Evolutionary conservation across 306 rosid genomes (phyloP), one percentile per base, ranked within the genome.

Genomic region (Casuarina equisetifolia): DNA sequence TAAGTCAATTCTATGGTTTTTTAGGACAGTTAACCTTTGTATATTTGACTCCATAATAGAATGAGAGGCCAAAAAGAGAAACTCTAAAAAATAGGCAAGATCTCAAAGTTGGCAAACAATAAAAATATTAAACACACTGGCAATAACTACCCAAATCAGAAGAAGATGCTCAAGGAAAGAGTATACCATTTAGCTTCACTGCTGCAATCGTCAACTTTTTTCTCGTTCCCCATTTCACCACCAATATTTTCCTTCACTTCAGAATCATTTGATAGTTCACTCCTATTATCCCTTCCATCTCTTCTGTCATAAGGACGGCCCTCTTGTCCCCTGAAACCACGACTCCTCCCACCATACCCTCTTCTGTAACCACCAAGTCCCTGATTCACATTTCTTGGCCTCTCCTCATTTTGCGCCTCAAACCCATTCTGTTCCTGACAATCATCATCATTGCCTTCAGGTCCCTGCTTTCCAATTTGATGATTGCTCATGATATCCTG

Each of bases 171-270:
- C 8, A 32, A 15, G 40, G 48, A 64, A 39, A 39, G 70, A 8
- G 40, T 11, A 64, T 64, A 64, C 70, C 70, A 39, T 13, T 64
- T 48, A 16, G 70, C 49, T 64, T 48, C 70, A 64, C 48, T 48
- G 40, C 70, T 64, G 0, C 32, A 9, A 48, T 40, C 7, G 6
- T 64, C 48, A 64, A 64, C 48, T 64, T 64, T 17, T 48, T 15
- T 48, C 40, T 46, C 32, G 39, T 1, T 64, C 70, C 40, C 70
- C 40, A 39, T 40, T 39, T 39, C 70, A 40, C 70, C 13, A 0
- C 48, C n/a, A 39, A 1, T 17, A 48, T 64, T 64, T 64, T 64
- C 70, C 48, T 64, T 16, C 2, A 19, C 46, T 15, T 39, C 70
- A 64, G 49, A 38, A 35, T 64, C 70, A 64, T 39, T 64, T 15